phyloP scores from a whole-genome alignment of 768 basidiomycete genomes.

The Pisolithus albus region DNA sequence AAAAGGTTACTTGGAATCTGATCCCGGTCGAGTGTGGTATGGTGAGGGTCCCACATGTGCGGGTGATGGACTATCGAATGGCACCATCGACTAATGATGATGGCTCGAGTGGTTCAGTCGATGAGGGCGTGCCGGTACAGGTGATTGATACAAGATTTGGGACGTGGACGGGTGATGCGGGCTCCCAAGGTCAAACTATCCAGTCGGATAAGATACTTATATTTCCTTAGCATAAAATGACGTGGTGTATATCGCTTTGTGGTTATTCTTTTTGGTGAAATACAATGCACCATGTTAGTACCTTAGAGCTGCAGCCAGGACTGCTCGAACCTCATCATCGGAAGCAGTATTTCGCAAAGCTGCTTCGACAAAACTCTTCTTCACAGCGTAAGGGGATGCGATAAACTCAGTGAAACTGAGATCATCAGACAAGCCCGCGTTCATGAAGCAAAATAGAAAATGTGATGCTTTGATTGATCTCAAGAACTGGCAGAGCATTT shows the following conservation, averaged over 20 bases:
- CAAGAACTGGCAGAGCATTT: too few species aligned
- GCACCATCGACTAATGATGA: slow-evolving; percentile 24
- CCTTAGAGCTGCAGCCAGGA: neutral
- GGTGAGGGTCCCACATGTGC: slow-evolving; percentile 54
- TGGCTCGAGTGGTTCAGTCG: slow-evolving; percentile 23
- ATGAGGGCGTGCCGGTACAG: slow-evolving; percentile 43
- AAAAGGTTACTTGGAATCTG: slow-evolving; percentile 57
- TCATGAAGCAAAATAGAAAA: too few species aligned
- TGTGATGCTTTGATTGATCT: too few species aligned
- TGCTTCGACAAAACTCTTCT: neutral
- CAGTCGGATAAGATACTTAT: neutral
- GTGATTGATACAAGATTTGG: slow-evolving; percentile 50
- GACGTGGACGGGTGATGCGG: slow-evolving; percentile 13
- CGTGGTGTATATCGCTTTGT: neutral
- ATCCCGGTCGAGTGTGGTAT: slow-evolving; percentile 73
- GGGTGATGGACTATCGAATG: slow-evolving; percentile 48
- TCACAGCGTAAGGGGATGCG: neutral
- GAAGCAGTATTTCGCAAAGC: neutral
- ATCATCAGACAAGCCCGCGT: neutral
- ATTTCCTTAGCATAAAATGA: neutral
- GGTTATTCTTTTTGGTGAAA: neutral
- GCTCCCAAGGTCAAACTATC: neutral
- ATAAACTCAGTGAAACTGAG: neutral
- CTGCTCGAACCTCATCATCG: neutral
- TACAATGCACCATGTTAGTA: neutral